Percentiles rank a stretch among this genome's conserved stretches.
These are phyloP conservation scores for Citrus unshiu DNA, from an alignment of 345 rosid species.

Conservation along the genomic window DNA sequence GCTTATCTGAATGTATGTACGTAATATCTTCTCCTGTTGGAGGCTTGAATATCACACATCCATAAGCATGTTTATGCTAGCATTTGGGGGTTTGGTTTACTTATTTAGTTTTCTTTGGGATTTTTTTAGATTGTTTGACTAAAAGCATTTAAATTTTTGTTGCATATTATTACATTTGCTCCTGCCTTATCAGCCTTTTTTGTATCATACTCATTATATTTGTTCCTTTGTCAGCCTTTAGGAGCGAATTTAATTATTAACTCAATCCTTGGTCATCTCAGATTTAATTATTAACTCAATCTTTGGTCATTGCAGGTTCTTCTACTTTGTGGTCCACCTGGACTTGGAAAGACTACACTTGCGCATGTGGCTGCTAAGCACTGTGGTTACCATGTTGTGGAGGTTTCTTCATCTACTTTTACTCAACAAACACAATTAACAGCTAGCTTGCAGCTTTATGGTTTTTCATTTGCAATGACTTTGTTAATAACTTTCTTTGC, in stretches of 20 bases:
- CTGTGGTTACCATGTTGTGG: slow-evolving; percentile 94
- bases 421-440: slow-evolving; percentile 8
- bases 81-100: neutral
- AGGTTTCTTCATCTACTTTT: slow-evolving; percentile 51
- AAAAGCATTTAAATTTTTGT: neutral
- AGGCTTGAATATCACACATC: neutral
- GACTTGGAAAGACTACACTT: slow-evolving; percentile 99
- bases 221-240: slow-evolving; percentile 2
- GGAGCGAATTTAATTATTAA: neutral
- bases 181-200: slow-evolving; percentile 2
- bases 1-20: too few species aligned
- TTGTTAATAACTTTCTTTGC: neutral
- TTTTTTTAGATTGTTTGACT: neutral
- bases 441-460: slow-evolving; percentile 7
- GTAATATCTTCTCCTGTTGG: neutral
- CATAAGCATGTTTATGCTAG: neutral
- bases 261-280: slow-evolving; percentile 35
- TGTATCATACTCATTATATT: neutral
- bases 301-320: slow-evolving; percentile 65
- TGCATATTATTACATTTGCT: neutral
- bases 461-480: neutral
- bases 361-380: slow-evolving; percentile 98
- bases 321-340: slow-evolving; percentile 95
- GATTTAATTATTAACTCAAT: slow-evolving; percentile 33
- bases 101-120: neutral